A percentile compares a stretch with the other conserved stretches of the same genome.
phyloP scores from a whole-genome alignment of 495 filamentous ascomycete genomes.

The Tricharina praecox region DNA sequence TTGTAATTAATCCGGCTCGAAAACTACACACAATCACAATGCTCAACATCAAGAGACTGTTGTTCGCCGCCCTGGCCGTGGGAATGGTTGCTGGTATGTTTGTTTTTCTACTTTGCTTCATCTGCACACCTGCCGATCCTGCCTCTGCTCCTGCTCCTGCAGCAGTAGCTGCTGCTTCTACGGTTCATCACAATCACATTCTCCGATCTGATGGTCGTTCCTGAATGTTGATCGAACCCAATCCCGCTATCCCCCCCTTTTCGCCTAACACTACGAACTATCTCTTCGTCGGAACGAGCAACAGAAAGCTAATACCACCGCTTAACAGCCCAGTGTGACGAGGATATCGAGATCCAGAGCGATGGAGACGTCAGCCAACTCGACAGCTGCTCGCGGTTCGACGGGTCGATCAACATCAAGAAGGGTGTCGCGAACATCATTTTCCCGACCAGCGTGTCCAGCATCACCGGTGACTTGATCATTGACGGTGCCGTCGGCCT shows the following conservation, averaged over 20 bases:
- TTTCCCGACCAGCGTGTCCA: conserved; percentile 37
- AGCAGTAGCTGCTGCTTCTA: background rate
- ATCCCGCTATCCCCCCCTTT: too few species aligned
- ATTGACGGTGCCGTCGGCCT: conserved; percentile 42
- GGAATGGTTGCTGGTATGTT: conserved; percentile 49
- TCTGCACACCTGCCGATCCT: background rate
- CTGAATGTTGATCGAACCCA: too few species aligned
- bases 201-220: too few species aligned
- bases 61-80: conserved; percentile 57
- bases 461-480: conserved; percentile 53
- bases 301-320: conserved; percentile 34
- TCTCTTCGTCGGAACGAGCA: too few species aligned
- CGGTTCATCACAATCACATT: too few species aligned
- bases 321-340: conserved; percentile 18
- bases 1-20: background rate
- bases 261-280: too few species aligned
- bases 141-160: background rate
- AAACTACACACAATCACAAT: conserved; percentile 42
- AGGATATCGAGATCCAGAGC: conserved; percentile 42
- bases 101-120: conserved; percentile 9
- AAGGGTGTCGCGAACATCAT: conserved; percentile 35
- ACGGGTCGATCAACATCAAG: conserved; percentile 53
- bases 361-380: conserved; percentile 55
- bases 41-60: conserved; percentile 49
- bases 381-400: conserved; percentile 46